Conservation (phyloP, 1,284 basidiomycete species). For the Violaceomyces palustris region DNA sequence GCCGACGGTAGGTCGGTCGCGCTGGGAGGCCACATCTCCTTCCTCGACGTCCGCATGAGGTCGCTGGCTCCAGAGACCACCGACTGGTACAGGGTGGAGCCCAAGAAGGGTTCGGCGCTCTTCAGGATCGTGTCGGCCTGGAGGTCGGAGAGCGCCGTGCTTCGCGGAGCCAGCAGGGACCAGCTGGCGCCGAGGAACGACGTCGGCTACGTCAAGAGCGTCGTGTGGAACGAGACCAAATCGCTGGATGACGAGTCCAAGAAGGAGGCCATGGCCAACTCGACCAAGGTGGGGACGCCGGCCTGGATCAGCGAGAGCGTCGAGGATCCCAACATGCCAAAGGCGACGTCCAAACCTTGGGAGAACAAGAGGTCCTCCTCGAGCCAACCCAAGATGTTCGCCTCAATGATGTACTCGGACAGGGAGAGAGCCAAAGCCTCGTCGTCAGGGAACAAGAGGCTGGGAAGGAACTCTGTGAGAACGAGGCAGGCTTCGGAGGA, state of each 20-base stretch:
- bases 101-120: constrained; percentile 18
- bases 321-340: constrained; percentile 16
- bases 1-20: constrained; percentile 18
- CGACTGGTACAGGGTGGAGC: constrained; percentile 22
- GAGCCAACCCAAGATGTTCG: not conserved
- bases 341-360: not conserved
- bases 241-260: constrained; percentile 10
- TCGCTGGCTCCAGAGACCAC: constrained; percentile 17
- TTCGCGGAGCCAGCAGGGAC: constrained; percentile 23
- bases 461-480: constrained; percentile 2
- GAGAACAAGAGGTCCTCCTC: not conserved
- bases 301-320: constrained; percentile 11
- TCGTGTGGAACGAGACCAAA: no score
- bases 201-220: constrained; percentile 19
- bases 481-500: constrained; percentile 8
- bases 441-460: not conserved
- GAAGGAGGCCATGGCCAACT: constrained; percentile 1
- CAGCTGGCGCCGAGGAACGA: constrained; percentile 20
- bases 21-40: constrained; percentile 19
- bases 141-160: constrained; percentile 6
- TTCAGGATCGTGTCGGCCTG: constrained; percentile 28
- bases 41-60: constrained; percentile 17
- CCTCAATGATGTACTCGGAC: not conserved
- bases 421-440: not conserved
- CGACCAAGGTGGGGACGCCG: constrained; percentile 5